phyloP scores from a whole-genome alignment of 2,329 filamentous ascomycete species.

The Didymellaceae sp. region DNA sequence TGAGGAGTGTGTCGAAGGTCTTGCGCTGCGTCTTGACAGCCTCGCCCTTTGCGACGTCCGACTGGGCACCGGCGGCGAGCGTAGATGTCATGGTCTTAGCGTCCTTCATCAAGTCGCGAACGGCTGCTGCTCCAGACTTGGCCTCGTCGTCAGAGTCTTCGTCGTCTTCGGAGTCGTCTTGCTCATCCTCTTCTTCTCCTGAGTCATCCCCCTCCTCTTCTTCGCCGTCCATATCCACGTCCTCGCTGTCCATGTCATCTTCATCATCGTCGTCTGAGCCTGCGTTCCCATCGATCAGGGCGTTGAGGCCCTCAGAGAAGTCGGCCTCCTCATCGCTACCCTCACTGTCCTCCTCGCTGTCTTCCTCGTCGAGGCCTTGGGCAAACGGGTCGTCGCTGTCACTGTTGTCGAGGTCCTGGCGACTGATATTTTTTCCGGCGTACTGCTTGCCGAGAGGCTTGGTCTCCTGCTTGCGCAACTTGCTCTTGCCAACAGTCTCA shows the following conservation, averaged over 20 bases:
- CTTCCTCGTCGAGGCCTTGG: conserved; percentile 52
- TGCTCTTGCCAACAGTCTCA: conserved; percentile 81
- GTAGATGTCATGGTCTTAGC: conserved; percentile 67
- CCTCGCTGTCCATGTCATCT: conserved; percentile 38
- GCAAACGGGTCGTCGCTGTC: conserved; percentile 61
- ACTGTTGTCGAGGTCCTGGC: conserved; percentile 65
- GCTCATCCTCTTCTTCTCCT: conserved; percentile 59
- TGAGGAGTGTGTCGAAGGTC: conserved; percentile 86
- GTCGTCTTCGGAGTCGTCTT: conserved; percentile 49
- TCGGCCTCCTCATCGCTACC: conserved; percentile 32
- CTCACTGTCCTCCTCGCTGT: conserved; percentile 38
- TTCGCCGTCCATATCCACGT: conserved; percentile 54
- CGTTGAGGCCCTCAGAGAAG: conserved; percentile 49
- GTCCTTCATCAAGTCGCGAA: conserved; percentile 74
- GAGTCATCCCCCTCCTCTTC: conserved; percentile 60
- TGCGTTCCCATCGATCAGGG: conserved; percentile 56
- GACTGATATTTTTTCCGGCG: conserved; percentile 75
- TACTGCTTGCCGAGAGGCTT: conserved; percentile 79
- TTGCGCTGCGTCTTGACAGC: conserved; percentile 87
- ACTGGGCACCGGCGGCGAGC: conserved; percentile 70
- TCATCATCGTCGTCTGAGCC: conserved; percentile 54
- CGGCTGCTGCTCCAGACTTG: conserved; percentile 56
- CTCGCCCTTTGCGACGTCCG: conserved; percentile 82
- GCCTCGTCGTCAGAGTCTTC: conserved; percentile 39
- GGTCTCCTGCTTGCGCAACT: conserved; percentile 75